phyloP scores from a whole-genome alignment of 371 early-diverging fungal genomes.

The Syncephalastrum racemosum region DNA sequence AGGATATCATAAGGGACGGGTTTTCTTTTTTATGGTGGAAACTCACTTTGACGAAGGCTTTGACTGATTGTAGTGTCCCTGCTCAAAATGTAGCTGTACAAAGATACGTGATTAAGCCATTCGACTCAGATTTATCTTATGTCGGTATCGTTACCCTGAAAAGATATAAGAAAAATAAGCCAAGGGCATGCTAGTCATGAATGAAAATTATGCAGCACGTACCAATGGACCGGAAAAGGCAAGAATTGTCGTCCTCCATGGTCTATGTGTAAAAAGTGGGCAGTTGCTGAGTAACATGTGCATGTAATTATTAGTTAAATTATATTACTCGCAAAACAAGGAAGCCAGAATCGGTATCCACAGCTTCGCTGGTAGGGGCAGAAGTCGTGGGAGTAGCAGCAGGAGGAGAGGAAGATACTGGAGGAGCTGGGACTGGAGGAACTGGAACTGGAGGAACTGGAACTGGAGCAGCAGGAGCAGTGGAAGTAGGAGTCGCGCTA shows the following conservation, averaged over 20 bases:
- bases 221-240: conserved; percentile 55
- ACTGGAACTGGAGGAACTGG: conserved; percentile 3
- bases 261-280: conserved; percentile 19
- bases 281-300: neutral
- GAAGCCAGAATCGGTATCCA: conserved; percentile 13
- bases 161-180: too few relatives aligned
- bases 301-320: neutral
- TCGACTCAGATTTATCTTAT: neutral
- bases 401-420: conserved; percentile 10
- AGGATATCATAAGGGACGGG: neutral
- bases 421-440: neutral
- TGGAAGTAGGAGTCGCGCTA: neutral
- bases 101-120: neutral
- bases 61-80: conserved; percentile 22
- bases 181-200: too few relatives aligned
- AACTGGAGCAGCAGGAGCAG: conserved; percentile 1
- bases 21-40: neutral
- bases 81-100: conserved; percentile 37
- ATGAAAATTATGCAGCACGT: conserved; percentile 1
- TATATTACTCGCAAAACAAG: conserved; percentile 16
- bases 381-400: conserved; percentile 13
- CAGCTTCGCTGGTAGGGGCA: conserved; percentile 1
- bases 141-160: conserved; percentile 4
- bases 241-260: conserved; percentile 58
- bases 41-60: conserved; percentile 41